Evolutionary conservation across 2,329 filamentous ascomycete species (phyloP), one percentile per base, ranked within the genome.

Genomic region (Verticillium longisporum): DNA sequence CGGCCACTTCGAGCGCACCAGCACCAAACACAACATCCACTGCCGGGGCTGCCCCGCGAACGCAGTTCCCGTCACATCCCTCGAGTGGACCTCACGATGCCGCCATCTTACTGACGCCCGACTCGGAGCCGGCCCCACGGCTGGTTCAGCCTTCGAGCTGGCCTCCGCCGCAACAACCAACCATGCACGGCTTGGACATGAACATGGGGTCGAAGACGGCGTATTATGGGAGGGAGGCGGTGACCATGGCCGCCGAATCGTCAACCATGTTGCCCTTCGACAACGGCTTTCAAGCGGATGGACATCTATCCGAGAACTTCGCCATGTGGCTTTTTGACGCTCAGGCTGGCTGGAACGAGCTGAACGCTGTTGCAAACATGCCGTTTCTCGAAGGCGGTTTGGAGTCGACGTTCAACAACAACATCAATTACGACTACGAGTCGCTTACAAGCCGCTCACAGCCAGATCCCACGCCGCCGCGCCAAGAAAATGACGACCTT

Each of bases 241-340:
- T 70, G 1, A 63, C 68, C 0, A 60, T 66, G 11, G 62, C 74
- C 4, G 67, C 72, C 1, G 73, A 77, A 15, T 69, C 73, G 15
- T 66, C 73, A 2, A 56, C 71, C 1, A 71, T 76, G 56, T 68
- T 77, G 59, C 61, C 75, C 0, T 77, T 72, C 38, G 61, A 69
- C 31, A 67, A 67, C 18, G 71, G 71, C 11, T 74, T 73, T 50
- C 63, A 71, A 21, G 56, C 71, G 1, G 75, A 78, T 11, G 72
- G 74, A 21, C 71, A 72, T 1, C 57, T 77, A 41, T 69, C 69
- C 3, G 75, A 77, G 32, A 80, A 80, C 68, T 83, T 83, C 67
- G 78, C 77, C 21, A 71, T 74, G 15, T 84, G 81, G 81, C 71
- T 84, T 3, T 83, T 84, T 63, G 77, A 82, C 53, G 71, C 77